phyloP scores from a whole-genome alignment of 106 monocot genomes.

The Narthecium ossifragum region DNA sequence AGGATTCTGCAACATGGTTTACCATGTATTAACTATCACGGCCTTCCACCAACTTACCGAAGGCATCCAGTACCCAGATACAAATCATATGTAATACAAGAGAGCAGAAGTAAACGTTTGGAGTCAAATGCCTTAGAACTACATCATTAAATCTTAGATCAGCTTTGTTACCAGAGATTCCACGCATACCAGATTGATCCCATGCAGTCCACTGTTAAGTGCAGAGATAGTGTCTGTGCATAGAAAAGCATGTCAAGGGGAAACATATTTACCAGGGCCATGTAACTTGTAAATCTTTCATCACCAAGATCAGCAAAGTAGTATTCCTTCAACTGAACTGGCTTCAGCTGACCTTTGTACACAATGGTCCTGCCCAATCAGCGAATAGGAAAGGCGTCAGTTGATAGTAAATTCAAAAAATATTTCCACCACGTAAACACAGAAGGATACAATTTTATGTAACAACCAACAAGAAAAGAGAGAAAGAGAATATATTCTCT shows the following conservation, averaged over 20 bases:
- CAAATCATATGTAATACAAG: constrained; percentile 31
- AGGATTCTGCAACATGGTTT: constrained; percentile 88
- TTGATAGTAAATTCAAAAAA: neutral
- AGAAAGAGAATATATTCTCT: neutral
- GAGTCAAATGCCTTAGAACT: constrained; percentile 26
- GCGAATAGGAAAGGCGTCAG: neutral
- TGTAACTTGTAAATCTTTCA: constrained; percentile 96
- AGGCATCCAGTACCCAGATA: constrained; percentile 44
- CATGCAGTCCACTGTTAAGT: constrained; percentile 30
- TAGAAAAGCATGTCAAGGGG: constrained; percentile 30
- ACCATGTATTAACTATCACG: constrained; percentile 63
- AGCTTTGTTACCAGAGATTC: constrained; percentile 24
- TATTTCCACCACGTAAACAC: neutral
- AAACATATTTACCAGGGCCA: constrained; percentile 92
- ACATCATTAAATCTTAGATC: constrained; percentile 24
- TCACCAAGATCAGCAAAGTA: constrained; percentile 94
- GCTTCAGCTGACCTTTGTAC: constrained; percentile 96
- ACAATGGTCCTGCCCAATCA: constrained; percentile 71
- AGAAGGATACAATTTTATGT: neutral
- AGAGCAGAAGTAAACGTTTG: constrained; percentile 22
- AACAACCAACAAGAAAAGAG: constrained; percentile 1
- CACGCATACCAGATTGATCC: too few relatives aligned
- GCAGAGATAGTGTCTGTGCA: constrained; percentile 19
- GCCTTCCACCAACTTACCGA: constrained; percentile 40
- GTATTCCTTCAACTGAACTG: constrained; percentile 72